Base-by-base conservation (phyloP, 106 monocot species). In the Acorus gramineus region DNA sequence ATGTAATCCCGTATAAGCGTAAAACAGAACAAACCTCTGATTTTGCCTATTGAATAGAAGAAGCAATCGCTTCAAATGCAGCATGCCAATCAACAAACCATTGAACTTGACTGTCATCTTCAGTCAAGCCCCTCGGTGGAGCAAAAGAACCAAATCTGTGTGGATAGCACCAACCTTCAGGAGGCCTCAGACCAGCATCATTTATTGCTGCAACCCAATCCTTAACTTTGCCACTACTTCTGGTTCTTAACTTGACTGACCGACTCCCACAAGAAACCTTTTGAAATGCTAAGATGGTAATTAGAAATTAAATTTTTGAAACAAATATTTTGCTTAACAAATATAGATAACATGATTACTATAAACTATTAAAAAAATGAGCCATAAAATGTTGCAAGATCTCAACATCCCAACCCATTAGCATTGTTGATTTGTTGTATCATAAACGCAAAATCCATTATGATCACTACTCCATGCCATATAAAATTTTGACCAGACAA, bases 71-170 rank as follows among this genome's bases (percentile, higher is more conserved):
- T 64, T 76, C 77, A 78, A 98, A 98, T 47, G 92, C 85, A 71
- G 98, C 92, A 72, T 85, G 63, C 28, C 98, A 92, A 75, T 98
- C 98, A 71, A 98, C 70, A 63, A 98, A 92, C 98, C 98, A 98
- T 7, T 89, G 91, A 45, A 76, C 91, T 5, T 79, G 67, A 74
- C 92, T 92, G 4, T 77, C 88, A 72, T 98, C 98, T 53, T 89
- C 88, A 50, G 65, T 77, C 77, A 98, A 72, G 54, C 98, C 98
- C 42, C 98, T 76, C 42, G 76, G 92, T 45, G 98, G 92, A 68
- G 88, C 88, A 82, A 92, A 98, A 50, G 98, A 98, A 60, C 98
- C 92, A 73, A 79, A 92, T 2, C 98, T 80, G 50, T 98, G 92
- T 50, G 98, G 88, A 64, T 85, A 77, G 56, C 88, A 92, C 98